Conservation (phyloP, 2,329 filamentous ascomycete genomes). For the Cordyceps cateniannulata region DNA sequence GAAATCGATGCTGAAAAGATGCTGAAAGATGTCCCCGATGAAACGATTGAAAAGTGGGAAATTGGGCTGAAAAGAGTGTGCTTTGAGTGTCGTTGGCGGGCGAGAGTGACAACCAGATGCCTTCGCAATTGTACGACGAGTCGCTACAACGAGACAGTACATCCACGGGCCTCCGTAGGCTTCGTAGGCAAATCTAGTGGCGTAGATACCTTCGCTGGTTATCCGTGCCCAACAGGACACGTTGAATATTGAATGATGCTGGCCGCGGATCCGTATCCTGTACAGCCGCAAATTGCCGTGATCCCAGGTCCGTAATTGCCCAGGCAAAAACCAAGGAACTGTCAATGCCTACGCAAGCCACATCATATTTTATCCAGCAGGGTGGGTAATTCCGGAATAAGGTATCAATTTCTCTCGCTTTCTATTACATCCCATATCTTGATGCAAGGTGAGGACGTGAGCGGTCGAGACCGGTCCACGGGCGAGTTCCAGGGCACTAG, state of each 20-base stretch:
- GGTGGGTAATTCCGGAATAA: not conserved
- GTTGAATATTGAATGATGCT: not conserved
- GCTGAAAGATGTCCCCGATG: not conserved
- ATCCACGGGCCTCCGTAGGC: too few relatives aligned
- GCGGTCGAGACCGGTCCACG: slow-evolving; percentile 2
- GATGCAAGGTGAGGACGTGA: not conserved
- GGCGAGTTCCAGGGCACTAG: not conserved
- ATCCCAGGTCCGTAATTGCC: not conserved
- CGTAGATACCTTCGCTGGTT: too few relatives aligned
- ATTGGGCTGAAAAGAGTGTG: too few relatives aligned
- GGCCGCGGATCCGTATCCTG: not conserved
- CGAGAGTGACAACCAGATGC: too few relatives aligned
- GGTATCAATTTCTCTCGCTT: not conserved
- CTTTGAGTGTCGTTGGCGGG: too few relatives aligned
- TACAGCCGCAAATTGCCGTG: not conserved
- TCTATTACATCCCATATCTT: not conserved
- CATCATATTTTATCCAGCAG: not conserved
- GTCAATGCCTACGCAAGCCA: not conserved
- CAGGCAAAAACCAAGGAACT: not conserved
- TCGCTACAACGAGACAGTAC: not conserved
- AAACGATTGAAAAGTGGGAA: not conserved
- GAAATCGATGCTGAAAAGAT: not conserved
- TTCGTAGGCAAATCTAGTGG: too few relatives aligned
- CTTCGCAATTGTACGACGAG: too few relatives aligned
- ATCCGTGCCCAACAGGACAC: too few relatives aligned